Base-by-base conservation (phyloP, 306 rosid species). In the Myrica gale region DNA sequence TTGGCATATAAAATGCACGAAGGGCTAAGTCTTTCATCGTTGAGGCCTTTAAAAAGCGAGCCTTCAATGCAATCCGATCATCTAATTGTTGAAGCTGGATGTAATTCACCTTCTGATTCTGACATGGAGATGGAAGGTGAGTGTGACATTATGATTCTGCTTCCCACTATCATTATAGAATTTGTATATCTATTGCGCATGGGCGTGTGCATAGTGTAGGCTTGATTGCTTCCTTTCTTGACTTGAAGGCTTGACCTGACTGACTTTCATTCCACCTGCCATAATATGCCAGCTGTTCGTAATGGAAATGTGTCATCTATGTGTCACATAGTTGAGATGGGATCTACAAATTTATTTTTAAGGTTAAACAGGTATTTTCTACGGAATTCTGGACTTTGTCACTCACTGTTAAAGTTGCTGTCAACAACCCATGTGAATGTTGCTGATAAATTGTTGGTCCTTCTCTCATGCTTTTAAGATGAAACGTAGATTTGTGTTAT, bases 81-180 rank as follows among this genome's bases (percentile, higher is more conserved):
- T 61, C 42, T 73, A 71, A 85, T 71, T 7, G 72, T 44, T 72
- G 81, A 87, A 80, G 80, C 82, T 63, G 79, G 75, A 62, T 69
- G 74, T 76, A 60, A 78, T 61, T 80, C 86, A 58, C 77, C 81
- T 82, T 76, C 82, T 42, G 96, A 91, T 84, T 93, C 98, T 73
- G 98, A 93, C 90, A 90, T 93, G 97, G 98, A 93, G 87, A 93
- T 93, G 97, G 98, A 91, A 87, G 98, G 98, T 93, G 78, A 78
- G 93, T 79, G 66, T 71, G 21, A 68, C 32, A 55, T 73, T 68
- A 60, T 58, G 55, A 16, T 69, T 75, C 66, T 77, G 46, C 41
- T 50, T 69, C 37, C 5, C 13, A 39, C 43, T 56, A 47, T 26
- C 42, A 41, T 7, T 42, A 42, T 43, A 8, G 39, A 8, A 17